phyloP scores from a whole-genome alignment of 352 stramenopile species.

The Pythium oligandrum region DNA sequence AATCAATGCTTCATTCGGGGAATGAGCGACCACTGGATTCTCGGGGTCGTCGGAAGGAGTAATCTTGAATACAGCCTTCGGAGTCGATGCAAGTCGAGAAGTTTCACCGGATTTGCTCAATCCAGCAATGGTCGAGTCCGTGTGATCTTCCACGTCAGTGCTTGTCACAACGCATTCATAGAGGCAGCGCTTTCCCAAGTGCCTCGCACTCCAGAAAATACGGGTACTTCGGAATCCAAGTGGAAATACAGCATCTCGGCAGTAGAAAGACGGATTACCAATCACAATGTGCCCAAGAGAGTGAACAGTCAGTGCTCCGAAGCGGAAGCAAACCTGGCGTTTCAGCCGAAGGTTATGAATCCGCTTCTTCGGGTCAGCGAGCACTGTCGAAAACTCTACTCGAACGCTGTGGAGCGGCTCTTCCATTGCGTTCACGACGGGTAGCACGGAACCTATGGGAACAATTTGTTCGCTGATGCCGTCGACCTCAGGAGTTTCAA shows the following conservation, averaged over 20 bases:
- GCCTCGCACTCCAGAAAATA: conserved; percentile 89
- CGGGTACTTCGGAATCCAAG: conserved; percentile 87
- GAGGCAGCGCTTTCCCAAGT: conserved; percentile 61
- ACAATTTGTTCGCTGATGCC: no score
- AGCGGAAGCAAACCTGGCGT: conserved; percentile 54
- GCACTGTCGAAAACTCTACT: conserved; percentile 18
- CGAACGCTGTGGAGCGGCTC: conserved; percentile 15
- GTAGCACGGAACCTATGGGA: neutral
- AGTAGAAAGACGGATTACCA: conserved; percentile 83
- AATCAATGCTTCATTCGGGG: conserved; percentile 63
- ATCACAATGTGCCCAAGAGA: conserved; percentile 77
- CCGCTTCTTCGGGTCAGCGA: conserved; percentile 61
- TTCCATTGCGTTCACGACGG: conserved; percentile 6
- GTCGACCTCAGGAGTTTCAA: no score
- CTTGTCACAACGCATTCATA: conserved; percentile 91
- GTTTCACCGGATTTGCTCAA: no score
- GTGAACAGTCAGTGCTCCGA: conserved; percentile 78
- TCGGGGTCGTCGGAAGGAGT: conserved; percentile 62
- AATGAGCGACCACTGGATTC: conserved; percentile 56
- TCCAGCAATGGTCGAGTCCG: no score
- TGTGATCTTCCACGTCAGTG: conserved; percentile 56
- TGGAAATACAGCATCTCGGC: conserved; percentile 82
- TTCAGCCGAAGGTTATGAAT: conserved; percentile 38
- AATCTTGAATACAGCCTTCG: conserved; percentile 69
- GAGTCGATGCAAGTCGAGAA: conserved; percentile 2